Evolutionary conservation across 208 protist genomes (phyloP), one percentile per base, ranked within the genome.

Genomic region (Dictyostelium gargantuum): DNA sequence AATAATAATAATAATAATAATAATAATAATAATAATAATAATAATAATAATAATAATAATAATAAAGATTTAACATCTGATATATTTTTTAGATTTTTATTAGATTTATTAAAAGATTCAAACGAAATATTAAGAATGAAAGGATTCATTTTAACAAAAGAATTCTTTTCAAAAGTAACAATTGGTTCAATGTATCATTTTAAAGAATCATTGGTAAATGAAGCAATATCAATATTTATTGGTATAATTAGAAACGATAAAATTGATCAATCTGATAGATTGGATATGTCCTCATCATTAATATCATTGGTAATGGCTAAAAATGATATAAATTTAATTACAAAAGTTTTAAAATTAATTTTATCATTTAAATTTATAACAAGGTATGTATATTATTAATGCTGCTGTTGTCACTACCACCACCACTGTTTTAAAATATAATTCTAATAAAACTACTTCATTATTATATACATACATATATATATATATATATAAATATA

Each of bases 341-440:
- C 73, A 26, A 76, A 26, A 73, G 72, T 46, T 40, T 61, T 86
- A 26, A 54, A 76, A 48, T 86, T 46, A 32, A 86, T 86, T 76
- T 42, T 76, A 46, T 74, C 44, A n/a, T 86, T 68, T 21, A 56
- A 56, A 61, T 86, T 76, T 76, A 17, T 42, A 48, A 75, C 66
- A 48, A 44, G 46, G 81, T 86, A 86, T 42, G 81, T 76, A 63
- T 23, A 13, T 13, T 32, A 2, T 19, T 3, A 5, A 21, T 21
- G 13, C 50, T 21, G 2, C 50, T 21, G 44, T 48, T 48, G 9
- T 11, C 44, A 48, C 9, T 48, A 48, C 44, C 9, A 48, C 44
- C 9, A 48, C 44, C 44, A 48, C 44, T 48, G 9, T 54, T 54
- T 21, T 21, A 54, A 54, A 19, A 54, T n/a, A n/a, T n/a, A n/a